Percentiles rank a stretch among this genome's conserved stretches.
Conservation (phyloP, 2,329 filamentous ascomycete species). For the Aspergillus ochraceoroseus region DNA sequence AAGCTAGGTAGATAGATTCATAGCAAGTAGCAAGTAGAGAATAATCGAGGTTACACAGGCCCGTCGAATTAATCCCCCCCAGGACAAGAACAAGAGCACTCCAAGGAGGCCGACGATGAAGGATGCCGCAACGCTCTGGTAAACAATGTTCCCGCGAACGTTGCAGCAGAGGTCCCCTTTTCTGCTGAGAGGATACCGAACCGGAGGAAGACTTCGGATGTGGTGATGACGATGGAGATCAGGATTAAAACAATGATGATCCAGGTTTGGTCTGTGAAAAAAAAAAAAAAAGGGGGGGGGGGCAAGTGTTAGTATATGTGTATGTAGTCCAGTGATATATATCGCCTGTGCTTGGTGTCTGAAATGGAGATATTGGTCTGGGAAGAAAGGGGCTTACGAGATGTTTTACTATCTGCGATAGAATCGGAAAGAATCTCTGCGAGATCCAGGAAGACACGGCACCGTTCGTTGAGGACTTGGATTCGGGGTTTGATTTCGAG, state of each 20-base stretch:
- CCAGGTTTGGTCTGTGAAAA: conserved; percentile 69
- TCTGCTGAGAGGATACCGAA: conserved; percentile 64
- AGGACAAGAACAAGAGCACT: conserved; percentile 9
- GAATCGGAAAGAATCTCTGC: conserved; percentile 91
- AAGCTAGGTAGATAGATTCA: no score
- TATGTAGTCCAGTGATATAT: no score
- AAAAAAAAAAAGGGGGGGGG: neutral
- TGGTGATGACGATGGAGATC: conserved; percentile 84
- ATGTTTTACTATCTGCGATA: conserved; percentile 93
- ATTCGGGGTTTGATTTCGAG: conserved; percentile 95
- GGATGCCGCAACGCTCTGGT: conserved; percentile 12
- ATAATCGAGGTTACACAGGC: no score
- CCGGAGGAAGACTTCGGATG: conserved; percentile 78
- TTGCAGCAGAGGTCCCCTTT: conserved; percentile 20
- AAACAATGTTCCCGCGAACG: conserved; percentile 18
- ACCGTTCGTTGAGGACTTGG: conserved; percentile 94
- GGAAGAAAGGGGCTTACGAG: no score
- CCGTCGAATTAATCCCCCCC: no score
- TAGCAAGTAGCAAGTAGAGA: neutral
- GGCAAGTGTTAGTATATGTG: no score
- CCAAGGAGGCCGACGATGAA: neutral
- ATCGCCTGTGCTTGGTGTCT: no score
- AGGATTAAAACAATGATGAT: conserved; percentile 94
- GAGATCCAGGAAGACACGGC: conserved; percentile 90
- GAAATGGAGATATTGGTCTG: no score